Evolutionary conservation across 163 green algal species (phyloP).

Genomic region (Scenedesmus sp.): DNA sequence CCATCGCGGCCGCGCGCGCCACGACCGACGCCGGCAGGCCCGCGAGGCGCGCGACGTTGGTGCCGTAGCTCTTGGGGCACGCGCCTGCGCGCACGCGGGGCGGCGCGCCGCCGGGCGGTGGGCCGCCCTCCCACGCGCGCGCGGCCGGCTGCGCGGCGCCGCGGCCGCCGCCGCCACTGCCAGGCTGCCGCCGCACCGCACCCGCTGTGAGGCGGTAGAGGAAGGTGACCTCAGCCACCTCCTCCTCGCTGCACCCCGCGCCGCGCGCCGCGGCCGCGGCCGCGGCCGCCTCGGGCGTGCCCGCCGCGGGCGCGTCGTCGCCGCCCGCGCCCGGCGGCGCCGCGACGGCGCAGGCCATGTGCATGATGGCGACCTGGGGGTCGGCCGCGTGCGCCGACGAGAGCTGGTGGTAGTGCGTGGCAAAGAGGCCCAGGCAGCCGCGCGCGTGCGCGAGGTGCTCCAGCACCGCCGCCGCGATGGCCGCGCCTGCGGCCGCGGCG

Average conservation of each 20-base stretch:
- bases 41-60: constrained; percentile 91
- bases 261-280: background rate
- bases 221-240: constrained; percentile 87
- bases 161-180: too few relatives aligned
- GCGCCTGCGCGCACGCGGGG: too few relatives aligned
- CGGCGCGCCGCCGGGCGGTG: too few relatives aligned
- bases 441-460: constrained; percentile 60
- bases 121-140: too few relatives aligned
- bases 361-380: constrained; percentile 72
- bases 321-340: constrained; percentile 36
- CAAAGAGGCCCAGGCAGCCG: constrained; percentile 83
- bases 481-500: constrained; percentile 60
- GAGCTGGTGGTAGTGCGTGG: constrained; percentile 97
- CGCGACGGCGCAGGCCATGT: constrained; percentile 91
- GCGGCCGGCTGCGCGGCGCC: too few relatives aligned
- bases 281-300: background rate
- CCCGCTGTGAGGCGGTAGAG: constrained; percentile 87
- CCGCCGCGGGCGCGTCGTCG: background rate
- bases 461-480: constrained; percentile 92
- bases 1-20: constrained; percentile 48
- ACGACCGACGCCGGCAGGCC: constrained; percentile 69
- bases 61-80: constrained; percentile 95
- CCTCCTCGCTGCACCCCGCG: too few relatives aligned
- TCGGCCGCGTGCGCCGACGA: constrained; percentile 23
- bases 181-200: too few relatives aligned